Percentiles rank a stretch among this genome's conserved stretches.
Evolutionary conservation across 2,329 filamentous ascomycete species (phyloP).

Genomic region (Fonsecaea pugnacius): DNA sequence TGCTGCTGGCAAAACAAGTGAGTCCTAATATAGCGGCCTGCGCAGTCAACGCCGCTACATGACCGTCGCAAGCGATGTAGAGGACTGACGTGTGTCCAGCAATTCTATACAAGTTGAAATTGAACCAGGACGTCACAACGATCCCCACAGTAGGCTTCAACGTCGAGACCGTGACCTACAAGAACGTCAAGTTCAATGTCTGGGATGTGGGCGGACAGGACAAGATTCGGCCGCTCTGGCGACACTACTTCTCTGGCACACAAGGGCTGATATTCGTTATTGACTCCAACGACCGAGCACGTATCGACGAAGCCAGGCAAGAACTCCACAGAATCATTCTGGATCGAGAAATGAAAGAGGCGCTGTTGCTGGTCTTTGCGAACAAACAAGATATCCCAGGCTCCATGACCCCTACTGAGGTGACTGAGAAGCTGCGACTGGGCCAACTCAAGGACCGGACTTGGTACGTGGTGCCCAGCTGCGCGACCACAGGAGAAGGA

Average conservation of each 20-base stretch:
- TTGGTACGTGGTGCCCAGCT: conserved; percentile 83
- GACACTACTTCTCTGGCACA: conserved; percentile 95
- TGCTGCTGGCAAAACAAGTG: conserved; percentile 94
- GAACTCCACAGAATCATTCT: conserved; percentile 97
- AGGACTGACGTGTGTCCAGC: conserved; percentile 49
- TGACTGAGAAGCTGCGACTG: conserved; percentile 77
- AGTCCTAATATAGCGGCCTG: conserved; percentile 31
- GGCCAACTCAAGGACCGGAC: conserved; percentile 79
- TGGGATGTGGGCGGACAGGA: conserved; percentile 99
- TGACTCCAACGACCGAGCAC: conserved; percentile 87
- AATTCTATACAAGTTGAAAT: conserved; percentile 98
- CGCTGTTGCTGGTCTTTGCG: conserved; percentile 90
- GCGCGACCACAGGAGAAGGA: conserved; percentile 79
- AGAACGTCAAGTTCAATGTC: conserved; percentile 99
- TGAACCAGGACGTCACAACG: conserved; percentile 96
- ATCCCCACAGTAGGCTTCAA: conserved; percentile 99
- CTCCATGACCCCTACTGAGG: conserved; percentile 78
- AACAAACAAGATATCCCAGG: conserved; percentile 97
- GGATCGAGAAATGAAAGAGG: conserved; percentile 97
- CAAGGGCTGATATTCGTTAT: conserved; percentile 99
- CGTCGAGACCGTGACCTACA: conserved; percentile 98
- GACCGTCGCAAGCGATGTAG: neutral
- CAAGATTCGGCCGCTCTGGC: conserved; percentile 96
- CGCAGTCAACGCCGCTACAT: neutral
- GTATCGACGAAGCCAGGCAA: conserved; percentile 89